Conservation (phyloP, 768 basidiomycete species). For the Tulasnella sp. region DNA sequence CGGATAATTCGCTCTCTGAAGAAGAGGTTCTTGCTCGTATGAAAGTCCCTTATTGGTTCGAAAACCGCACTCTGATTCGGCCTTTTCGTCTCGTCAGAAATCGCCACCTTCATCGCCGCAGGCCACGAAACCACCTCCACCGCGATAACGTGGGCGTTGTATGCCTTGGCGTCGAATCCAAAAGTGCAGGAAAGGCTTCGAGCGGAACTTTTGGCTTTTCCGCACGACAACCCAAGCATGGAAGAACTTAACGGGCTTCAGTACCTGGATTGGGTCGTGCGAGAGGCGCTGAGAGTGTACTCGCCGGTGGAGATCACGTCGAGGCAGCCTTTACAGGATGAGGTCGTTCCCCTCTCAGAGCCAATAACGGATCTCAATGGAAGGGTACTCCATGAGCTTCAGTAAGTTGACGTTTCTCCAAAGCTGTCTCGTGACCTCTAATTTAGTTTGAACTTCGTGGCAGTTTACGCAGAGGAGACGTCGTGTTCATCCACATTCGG, state of each 20-base stretch:
- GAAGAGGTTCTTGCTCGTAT: slow-evolving; percentile 41
- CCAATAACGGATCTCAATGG: slow-evolving; percentile 38
- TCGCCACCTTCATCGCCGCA: slow-evolving; percentile 26
- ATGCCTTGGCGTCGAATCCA: slow-evolving; percentile 48
- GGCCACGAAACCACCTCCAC: slow-evolving; percentile 51
- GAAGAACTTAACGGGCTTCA: slow-evolving; percentile 18
- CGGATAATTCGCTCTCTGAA: slow-evolving; percentile 35
- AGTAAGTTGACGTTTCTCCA: slow-evolving; percentile 20
- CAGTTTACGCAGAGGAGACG: slow-evolving; percentile 12
- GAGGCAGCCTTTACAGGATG: slow-evolving; percentile 40
- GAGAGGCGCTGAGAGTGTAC: slow-evolving; percentile 46
- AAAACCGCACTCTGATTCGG: slow-evolving; percentile 8
- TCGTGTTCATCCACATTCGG: background rate
- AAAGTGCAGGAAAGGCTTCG: slow-evolving; percentile 51
- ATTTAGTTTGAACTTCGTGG: background rate
- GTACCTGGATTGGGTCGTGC: slow-evolving; percentile 24
- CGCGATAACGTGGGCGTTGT: slow-evolving; percentile 47
- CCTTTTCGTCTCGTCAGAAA: slow-evolving; percentile 21
- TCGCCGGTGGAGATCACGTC: slow-evolving; percentile 37
- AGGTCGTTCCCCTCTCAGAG: slow-evolving; percentile 38
- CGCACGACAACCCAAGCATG: background rate
- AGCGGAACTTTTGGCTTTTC: slow-evolving; percentile 35
- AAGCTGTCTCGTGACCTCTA: background rate
- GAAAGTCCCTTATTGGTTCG: slow-evolving; percentile 21
- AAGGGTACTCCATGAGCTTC: slow-evolving; percentile 28